These are phyloP conservation scores for Pseudotulostoma volvatum DNA, from an alignment of 495 filamentous ascomycete genomes.

Conservation along the genomic window DNA sequence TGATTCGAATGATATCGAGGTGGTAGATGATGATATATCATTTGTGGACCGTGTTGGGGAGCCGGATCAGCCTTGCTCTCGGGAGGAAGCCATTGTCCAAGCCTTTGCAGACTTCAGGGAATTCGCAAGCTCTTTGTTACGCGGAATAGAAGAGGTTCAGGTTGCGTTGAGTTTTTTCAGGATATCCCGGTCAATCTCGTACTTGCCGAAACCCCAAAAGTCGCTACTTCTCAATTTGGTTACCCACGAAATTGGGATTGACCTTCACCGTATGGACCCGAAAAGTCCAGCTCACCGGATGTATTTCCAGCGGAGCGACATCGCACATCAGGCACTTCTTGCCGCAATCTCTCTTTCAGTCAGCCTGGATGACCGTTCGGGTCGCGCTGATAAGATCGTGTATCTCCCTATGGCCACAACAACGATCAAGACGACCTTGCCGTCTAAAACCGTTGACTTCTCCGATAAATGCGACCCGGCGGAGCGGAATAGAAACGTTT, in stretches of 20 bases:
- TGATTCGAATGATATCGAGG: conserved; percentile 21
- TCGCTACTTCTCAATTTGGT: conserved; percentile 70
- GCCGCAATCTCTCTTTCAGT: conserved; percentile 85
- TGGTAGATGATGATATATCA: conserved; percentile 38
- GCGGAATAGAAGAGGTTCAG: conserved; percentile 90
- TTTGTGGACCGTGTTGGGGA: conserved; percentile 69
- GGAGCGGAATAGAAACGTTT: conserved; percentile 87
- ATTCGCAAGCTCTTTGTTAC: conserved; percentile 74
- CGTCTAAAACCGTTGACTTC: conserved; percentile 81
- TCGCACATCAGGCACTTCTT: conserved; percentile 87
- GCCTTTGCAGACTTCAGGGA: conserved; percentile 87
- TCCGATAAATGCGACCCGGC: conserved; percentile 56
- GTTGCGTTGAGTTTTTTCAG: conserved; percentile 88
- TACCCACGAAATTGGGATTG: conserved; percentile 90
- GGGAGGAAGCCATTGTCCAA: conserved; percentile 60
- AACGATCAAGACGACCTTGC: conserved; percentile 84
- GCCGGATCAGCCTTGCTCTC: conserved; percentile 52
- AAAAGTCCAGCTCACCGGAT: conserved; percentile 93
- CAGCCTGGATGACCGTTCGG: conserved; percentile 74
- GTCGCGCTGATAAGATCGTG: conserved; percentile 68
- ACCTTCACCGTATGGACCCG: conserved; percentile 82
- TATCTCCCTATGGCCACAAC: conserved; percentile 98
- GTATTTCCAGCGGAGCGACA: conserved; percentile 89
- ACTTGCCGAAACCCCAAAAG: conserved; percentile 43
- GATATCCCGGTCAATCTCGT: conserved; percentile 57